Evolutionary conservation across 257 asterid genomes (phyloP).

Genomic region (Solanum medicagineum): DNA sequence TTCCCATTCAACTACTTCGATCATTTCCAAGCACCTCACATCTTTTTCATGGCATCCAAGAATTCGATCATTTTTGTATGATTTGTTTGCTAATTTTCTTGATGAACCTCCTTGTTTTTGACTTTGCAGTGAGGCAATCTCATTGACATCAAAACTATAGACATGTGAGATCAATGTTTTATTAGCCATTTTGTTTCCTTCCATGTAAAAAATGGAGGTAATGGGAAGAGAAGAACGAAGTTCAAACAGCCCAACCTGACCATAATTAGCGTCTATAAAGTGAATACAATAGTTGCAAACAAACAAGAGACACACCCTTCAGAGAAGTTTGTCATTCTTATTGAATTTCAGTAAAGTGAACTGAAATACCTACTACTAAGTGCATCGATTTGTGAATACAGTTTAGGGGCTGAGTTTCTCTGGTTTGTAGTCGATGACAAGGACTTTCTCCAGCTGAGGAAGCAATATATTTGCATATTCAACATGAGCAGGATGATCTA

Average conservation of each 20-base stretch:
- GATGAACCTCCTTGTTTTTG: background rate
- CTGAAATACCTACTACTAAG: background rate
- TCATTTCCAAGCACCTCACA: no score
- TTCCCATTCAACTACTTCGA: no score
- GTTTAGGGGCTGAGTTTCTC: conserved; percentile 27
- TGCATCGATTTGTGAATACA: background rate
- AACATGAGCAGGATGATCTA: conserved; percentile 54
- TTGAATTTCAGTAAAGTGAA: background rate
- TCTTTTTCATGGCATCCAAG: no score
- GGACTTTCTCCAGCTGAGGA: conserved; percentile 51
- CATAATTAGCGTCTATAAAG: background rate
- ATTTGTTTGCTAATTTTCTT: no score
- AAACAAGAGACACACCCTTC: background rate
- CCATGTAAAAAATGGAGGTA: background rate
- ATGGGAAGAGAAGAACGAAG: background rate
- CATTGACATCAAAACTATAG: background rate
- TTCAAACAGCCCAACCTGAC: background rate
- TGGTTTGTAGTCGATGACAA: conserved; percentile 66
- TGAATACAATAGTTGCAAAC: background rate
- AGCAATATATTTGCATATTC: conserved; percentile 36
- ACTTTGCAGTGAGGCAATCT: background rate
- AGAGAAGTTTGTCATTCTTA: background rate
- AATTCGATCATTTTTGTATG: no score
- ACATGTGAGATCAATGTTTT: background rate
- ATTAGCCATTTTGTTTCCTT: background rate